Base-by-base conservation (phyloP, 1,139 yeast species). In the Taphrina betulina region DNA sequence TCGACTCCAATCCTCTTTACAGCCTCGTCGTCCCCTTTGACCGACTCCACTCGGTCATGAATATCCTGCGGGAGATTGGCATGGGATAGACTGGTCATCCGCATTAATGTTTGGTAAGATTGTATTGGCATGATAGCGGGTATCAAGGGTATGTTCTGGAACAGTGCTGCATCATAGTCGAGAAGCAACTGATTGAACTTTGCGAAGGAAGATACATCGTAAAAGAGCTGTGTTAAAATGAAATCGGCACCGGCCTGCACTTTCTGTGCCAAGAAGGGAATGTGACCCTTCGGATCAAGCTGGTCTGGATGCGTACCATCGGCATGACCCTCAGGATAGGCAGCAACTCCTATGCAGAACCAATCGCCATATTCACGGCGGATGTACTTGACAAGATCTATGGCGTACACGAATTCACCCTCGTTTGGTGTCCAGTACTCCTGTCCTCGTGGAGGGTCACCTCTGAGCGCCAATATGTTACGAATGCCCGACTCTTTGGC, bases 121-220 rank as follows among this genome's bases (percentile, higher is more conserved):
- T 90, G 89, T 35, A 94, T 83, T n/a, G 99, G 98, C 94, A 92
- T 85, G 63, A 92, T 74, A 1, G 98, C 98, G 0, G 98, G 98
- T 51, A 92, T 78, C 42, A 92, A 73, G 8, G 85, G 79, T 37
- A 84, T 71, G 33, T 74, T 74, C 60, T 71, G 63, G 20, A 77
- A 70, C 3, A 75, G 70, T 67, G 76, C 67, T 67, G 79, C 48
- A 60, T 70, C 59, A 69, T 71, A 71, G 68, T 78, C 69, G 64
- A 77, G 62, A n/a, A 74, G 63, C 69, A 56, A 60, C 45, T 69
- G 63, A 60, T 80, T 85, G 68, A 79, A 84, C 3, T 65, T 66
- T 33, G 81, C 60, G 64, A 80, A 82, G 64, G 78, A 78, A 34
- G 75, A 76, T 10, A 76, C 81, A 65, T 83, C 86, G 66, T 81